Percentiles rank a stretch among this genome's conserved stretches.
Conservation (phyloP, 1,284 basidiomycete genomes). For the Violaceomyces palustris region DNA sequence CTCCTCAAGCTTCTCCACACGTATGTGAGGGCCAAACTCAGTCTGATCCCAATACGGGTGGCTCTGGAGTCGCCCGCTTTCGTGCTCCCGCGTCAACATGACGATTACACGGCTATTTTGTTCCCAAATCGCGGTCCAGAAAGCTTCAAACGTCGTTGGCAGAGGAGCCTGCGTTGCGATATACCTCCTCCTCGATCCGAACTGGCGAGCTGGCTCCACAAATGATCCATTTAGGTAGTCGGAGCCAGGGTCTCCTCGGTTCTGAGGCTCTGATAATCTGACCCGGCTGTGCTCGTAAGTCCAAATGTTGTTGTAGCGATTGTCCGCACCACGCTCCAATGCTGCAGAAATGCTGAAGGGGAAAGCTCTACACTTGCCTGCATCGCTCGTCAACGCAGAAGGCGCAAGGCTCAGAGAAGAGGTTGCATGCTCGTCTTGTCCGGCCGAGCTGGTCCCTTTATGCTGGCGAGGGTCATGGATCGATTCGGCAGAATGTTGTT, state of each 20-base stretch:
- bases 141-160: slow-evolving; percentile 81
- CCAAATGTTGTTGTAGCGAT: slow-evolving; percentile 84
- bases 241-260: slow-evolving; percentile 22
- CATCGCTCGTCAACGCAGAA: too few species aligned
- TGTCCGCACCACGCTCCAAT: slow-evolving; percentile 89
- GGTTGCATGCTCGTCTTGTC: too few species aligned
- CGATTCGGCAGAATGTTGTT: slow-evolving; percentile 66
- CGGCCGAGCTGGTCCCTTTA: slow-evolving; percentile 10
- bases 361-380: too few species aligned
- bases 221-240: slow-evolving; percentile 49
- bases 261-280: slow-evolving; percentile 21
- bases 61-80: slow-evolving; percentile 83
- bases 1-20: slow-evolving; percentile 32
- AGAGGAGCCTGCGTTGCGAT: slow-evolving; percentile 96
- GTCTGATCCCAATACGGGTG: slow-evolving; percentile 80
- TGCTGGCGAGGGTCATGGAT: slow-evolving; percentile 22
- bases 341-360: slow-evolving; percentile 91
- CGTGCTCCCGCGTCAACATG: slow-evolving; percentile 83
- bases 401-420: too few species aligned
- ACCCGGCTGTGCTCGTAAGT: slow-evolving; percentile 77
- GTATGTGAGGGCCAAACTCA: slow-evolving; percentile 62
- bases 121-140: slow-evolving; percentile 72
- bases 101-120: slow-evolving; percentile 59
- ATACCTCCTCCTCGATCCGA: slow-evolving; percentile 60
- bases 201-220: slow-evolving; percentile 31